Evolutionary conservation across 257 asterid species (phyloP).

Genomic region (Solanum pennellii): DNA sequence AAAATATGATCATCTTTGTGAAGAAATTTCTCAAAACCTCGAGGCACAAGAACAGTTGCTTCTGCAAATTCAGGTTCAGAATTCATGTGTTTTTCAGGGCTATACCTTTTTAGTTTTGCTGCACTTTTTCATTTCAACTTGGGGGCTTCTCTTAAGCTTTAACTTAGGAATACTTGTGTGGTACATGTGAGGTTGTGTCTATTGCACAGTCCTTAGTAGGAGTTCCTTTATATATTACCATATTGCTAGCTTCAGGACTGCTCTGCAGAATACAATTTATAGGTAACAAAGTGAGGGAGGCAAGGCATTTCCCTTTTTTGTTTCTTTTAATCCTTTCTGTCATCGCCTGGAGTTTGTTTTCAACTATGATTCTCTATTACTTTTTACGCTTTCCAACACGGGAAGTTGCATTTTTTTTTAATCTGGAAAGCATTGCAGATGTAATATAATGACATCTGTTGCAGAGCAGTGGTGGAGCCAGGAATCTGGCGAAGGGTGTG

Average conservation of each 20-base stretch:
- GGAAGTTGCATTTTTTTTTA: background rate
- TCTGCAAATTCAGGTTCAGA: slow-evolving; percentile 75
- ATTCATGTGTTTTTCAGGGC: background rate
- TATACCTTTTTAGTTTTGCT: background rate
- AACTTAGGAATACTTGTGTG: background rate
- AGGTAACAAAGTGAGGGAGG: background rate
- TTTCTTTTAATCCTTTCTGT: background rate
- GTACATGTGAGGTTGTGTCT: background rate
- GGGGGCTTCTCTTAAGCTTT: background rate
- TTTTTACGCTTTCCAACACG: background rate
- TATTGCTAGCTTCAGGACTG: background rate
- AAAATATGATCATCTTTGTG: slow-evolving; percentile 69
- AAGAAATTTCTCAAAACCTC: slow-evolving; percentile 73
- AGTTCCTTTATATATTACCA: background rate
- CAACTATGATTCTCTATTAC: background rate
- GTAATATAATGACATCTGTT: background rate
- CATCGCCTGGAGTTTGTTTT: background rate
- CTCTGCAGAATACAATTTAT: background rate
- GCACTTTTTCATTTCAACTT: background rate
- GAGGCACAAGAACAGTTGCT: slow-evolving; percentile 77
- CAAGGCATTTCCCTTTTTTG: background rate
- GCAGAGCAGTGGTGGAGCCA: background rate
- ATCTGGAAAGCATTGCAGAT: background rate
- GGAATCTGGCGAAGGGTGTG: background rate
- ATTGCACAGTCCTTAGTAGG: background rate